Evolutionary conservation across 2,329 filamentous ascomycete species (phyloP).

Genomic region (Phyllosticta capitalensis): DNA sequence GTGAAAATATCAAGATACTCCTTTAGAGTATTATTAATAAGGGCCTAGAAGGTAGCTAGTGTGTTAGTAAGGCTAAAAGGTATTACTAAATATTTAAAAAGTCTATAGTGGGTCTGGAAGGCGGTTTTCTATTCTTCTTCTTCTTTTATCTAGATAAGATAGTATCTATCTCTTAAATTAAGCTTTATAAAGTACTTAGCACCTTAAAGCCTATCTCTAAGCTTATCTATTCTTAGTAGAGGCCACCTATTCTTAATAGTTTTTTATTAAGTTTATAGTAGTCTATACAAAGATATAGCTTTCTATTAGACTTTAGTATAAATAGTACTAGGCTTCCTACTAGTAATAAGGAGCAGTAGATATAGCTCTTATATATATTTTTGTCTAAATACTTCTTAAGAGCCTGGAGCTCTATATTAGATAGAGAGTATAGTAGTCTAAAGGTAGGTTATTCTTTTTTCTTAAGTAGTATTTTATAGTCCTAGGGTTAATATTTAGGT

Average conservation of each 20-base stretch:
- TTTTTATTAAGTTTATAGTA: conserved; percentile 13
- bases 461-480: too few relatives aligned
- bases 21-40: conserved; percentile 13
- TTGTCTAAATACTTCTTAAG: too few relatives aligned
- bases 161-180: conserved; percentile 11
- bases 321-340: conserved; percentile 5
- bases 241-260: conserved; percentile 11
- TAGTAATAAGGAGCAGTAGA: background rate
- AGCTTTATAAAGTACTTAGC: conserved; percentile 13
- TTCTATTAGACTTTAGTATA: conserved; percentile 6
- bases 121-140: conserved; percentile 12
- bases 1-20: conserved; percentile 12
- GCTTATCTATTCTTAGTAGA: conserved; percentile 11
- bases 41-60: conserved; percentile 11
- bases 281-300: conserved; percentile 11
- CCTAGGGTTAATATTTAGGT: too few relatives aligned
- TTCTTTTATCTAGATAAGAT: conserved; percentile 11
- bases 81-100: conserved; percentile 14
- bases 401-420: too few relatives aligned
- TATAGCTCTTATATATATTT: conserved; percentile 8
- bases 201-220: conserved; percentile 1
- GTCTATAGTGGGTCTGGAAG: conserved; percentile 11
- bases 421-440: too few relatives aligned
- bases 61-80: conserved; percentile 14
- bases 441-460: too few relatives aligned